Evolutionary conservation across 2,329 filamentous ascomycete genomes (phyloP).

Genomic region (Neonectria coccinea): DNA sequence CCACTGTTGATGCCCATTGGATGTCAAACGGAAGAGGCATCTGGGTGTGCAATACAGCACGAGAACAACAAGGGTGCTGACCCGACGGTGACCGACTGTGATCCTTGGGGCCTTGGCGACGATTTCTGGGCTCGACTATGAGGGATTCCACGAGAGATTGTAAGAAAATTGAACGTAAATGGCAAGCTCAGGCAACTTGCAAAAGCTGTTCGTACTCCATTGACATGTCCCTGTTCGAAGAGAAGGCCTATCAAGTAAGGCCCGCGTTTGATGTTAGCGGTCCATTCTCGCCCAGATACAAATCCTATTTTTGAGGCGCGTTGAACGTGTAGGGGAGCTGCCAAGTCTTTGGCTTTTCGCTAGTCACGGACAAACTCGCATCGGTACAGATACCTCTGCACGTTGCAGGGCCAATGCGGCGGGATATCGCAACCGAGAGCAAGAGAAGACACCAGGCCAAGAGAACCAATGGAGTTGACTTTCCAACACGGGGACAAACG

Average conservation of each 20-base stretch:
- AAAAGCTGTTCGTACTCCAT: neutral
- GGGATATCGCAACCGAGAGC: neutral
- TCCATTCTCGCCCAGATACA: neutral
- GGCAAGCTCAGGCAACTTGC: neutral
- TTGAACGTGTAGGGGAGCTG: neutral
- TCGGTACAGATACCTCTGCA: neutral
- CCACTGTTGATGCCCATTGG: conserved; percentile 3
- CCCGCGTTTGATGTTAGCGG: neutral
- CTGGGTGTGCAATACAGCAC: neutral
- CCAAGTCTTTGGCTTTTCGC: neutral
- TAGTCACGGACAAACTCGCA: neutral
- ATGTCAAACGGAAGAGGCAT: conserved; percentile 10
- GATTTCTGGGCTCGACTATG: neutral
- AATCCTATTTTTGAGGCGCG: neutral
- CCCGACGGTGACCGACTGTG: conserved; percentile 12
- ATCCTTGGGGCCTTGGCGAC: neutral
- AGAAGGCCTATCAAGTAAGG: neutral
- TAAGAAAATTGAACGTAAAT: neutral
- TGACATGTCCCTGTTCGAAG: neutral
- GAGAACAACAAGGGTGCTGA: neutral
- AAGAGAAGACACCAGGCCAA: neutral
- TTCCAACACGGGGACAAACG: neutral
- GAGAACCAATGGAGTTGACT: neutral
- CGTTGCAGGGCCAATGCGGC: conserved; percentile 3
- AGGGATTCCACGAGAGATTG: conserved; percentile 2